Base-by-base conservation (phyloP, 306 rosid genomes). In the Dryas octopetala region DNA sequence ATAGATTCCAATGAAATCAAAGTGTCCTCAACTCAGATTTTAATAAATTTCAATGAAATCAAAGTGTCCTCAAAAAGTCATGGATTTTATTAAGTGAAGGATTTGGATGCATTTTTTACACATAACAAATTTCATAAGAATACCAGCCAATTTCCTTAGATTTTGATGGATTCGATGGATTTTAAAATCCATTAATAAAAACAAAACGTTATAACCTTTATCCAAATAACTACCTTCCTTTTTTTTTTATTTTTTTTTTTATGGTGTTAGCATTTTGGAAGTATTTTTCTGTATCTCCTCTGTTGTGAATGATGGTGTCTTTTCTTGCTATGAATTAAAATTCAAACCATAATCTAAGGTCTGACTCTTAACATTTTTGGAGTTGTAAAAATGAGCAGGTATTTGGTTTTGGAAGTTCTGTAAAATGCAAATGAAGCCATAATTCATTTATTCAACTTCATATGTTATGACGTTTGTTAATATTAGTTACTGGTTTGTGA, bases 281-380 rank as follows among this genome's bases (percentile, higher is more conserved):
- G 47, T n/a, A 4, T 62, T 13, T 40, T 16, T 64, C 8, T 43
- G 7, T 64, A 43, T 12, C 50, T n/a, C 14, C 43, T 41, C 28
- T 62, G 7, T 64, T 64, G 38, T 32, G 38, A 32, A 3, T 7
- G 14, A 5, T 62, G 47, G 19, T 64, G 69, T 0, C 4, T 16
- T 14, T 0, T 64, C 16, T 72, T 59, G 11, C 57, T 9, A 45
- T 14, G 46, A 26, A 23, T 3, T 58, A 23, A 44, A 59, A 26
- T 72, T 72, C 55, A 46, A 55, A 48, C 54, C 48, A n/a, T 71
- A 10, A 44, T 71, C 38, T 28, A 26, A 40, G 46, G 62, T 15
- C 16, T 5, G 28, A 32, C 23, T 26, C 45, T 12, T 69, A 1
- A 10, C 49, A 71, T 70, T 14, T 32, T 62, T 40, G 23, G 23